A percentile compares a stretch with the other conserved stretches of the same genome.
These are phyloP conservation scores for Triticum aestivum DNA, from an alignment of 176 grass and related monocot species.

Conservation along the genomic window IWGSC_CS_RefSeq_v2.1 NC_057800.1:20031053-20031552, in stretches of 20 bases:
- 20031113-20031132: conserved; percentile 3
- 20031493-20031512: too few species aligned
- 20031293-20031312: neutral
- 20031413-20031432: too few species aligned
- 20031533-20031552: too few species aligned
- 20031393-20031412: neutral
- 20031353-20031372: neutral
- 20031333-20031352: neutral
- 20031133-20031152: conserved; percentile 49
- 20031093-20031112: conserved; percentile 1
- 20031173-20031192: conserved; percentile 16
- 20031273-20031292: neutral
- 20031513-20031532: too few species aligned
- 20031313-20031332: neutral
- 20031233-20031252: conserved; percentile 12
- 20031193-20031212: neutral
- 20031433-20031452: too few species aligned
- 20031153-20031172: conserved; percentile 38
- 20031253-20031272: conserved; percentile 5
- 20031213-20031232: neutral
- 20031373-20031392: neutral
- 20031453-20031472: too few species aligned
- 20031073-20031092: conserved; percentile 42
- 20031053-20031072: conserved; percentile 46
- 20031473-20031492: too few species aligned